phyloP scores from a whole-genome alignment of 805 yeast species.

The Scheffersomyces lignosus region DNA sequence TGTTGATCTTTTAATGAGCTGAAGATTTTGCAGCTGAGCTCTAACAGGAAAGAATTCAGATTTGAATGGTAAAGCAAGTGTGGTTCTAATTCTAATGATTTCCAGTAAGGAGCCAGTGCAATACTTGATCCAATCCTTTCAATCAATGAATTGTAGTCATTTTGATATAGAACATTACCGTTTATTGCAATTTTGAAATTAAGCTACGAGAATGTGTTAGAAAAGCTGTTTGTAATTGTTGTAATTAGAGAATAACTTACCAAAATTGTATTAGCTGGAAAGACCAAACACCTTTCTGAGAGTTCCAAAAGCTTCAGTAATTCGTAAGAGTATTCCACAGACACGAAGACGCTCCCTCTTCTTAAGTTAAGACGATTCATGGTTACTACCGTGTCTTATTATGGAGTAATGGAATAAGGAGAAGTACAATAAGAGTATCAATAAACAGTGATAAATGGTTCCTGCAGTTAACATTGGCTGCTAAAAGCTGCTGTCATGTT shows the following conservation, averaged over 20 bases:
- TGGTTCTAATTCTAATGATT: conserved; percentile 1
- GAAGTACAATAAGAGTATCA: too few relatives aligned
- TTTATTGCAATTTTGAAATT: neutral
- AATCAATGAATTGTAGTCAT: conserved; percentile 8
- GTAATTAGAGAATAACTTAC: too few relatives aligned
- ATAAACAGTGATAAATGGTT: too few relatives aligned
- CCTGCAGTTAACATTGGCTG: too few relatives aligned
- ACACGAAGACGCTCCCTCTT: neutral
- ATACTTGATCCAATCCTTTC: conserved; percentile 10
- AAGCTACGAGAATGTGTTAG: too few relatives aligned
- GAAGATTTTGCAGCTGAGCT: conserved; percentile 9
- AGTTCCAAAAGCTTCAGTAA: neutral
- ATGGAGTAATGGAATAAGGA: too few relatives aligned
- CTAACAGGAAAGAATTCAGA: neutral
- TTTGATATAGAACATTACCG: neutral
- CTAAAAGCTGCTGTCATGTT: too few relatives aligned
- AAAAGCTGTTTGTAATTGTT: too few relatives aligned
- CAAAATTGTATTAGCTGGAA: too few relatives aligned
- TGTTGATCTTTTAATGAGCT: conserved; percentile 1
- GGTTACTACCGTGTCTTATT: too few relatives aligned
- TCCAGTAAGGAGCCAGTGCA: conserved; percentile 5
- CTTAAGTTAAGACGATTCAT: too few relatives aligned
- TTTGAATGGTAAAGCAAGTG: neutral
- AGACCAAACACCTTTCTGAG: conserved; percentile 2
- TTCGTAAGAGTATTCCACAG: neutral